A percentile compares a stretch with the other conserved stretches of the same genome.
Evolutionary conservation across 2,329 filamentous ascomycete species (phyloP).

Genomic region (Fusarium sp.): DNA sequence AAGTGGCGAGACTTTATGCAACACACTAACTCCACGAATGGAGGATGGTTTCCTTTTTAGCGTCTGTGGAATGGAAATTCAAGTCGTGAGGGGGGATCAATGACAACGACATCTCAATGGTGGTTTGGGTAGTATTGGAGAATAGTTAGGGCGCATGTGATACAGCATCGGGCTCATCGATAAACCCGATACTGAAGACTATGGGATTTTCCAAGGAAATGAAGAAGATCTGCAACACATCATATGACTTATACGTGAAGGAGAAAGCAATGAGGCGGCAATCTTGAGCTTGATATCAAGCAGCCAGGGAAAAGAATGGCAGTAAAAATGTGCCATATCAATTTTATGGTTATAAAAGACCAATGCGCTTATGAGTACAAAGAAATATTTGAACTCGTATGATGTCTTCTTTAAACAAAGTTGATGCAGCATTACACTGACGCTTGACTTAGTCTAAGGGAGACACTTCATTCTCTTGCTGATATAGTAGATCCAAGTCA

Average conservation of each 20-base stretch:
- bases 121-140: neutral
- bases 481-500: neutral
- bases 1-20: constrained; percentile 6
- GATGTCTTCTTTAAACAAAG: neutral
- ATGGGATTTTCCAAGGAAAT: neutral
- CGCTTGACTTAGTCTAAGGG: neutral
- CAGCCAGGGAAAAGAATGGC: too few relatives aligned
- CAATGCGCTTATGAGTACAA: neutral
- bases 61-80: constrained; percentile 1
- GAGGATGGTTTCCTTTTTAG: constrained; percentile 11
- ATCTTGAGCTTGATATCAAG: neutral
- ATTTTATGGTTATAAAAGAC: neutral
- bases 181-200: neutral
- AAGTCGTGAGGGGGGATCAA: constrained; percentile 16
- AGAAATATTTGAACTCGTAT: neutral
- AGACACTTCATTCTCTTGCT: neutral
- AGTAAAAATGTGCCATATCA: neutral
- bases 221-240: neutral
- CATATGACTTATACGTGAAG: neutral
- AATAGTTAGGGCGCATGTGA: neutral
- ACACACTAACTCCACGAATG: neutral
- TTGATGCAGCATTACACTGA: neutral
- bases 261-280: neutral
- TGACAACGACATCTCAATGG: constrained; percentile 18
- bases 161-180: neutral